A percentile compares a stretch with the other conserved stretches of the same genome.
Evolutionary conservation across 371 early-diverging fungal genomes (phyloP).

Genomic region (Apophysomyces variabilis): DNA sequence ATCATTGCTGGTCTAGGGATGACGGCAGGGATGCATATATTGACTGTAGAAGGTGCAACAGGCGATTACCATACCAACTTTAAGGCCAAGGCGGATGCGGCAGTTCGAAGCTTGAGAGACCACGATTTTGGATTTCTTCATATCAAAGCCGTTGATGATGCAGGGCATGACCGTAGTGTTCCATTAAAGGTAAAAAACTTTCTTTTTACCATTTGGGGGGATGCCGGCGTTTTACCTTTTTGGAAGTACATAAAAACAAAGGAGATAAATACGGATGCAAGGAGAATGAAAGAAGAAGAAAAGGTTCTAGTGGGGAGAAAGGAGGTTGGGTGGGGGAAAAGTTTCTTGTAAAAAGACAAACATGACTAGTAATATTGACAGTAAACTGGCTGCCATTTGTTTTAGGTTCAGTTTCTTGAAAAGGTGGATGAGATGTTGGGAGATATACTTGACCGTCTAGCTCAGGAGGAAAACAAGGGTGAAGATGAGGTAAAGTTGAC

Average conservation of each 20-base stretch:
- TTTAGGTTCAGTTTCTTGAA: constrained; percentile 39
- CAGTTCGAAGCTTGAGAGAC: constrained; percentile 21
- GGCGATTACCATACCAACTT: constrained; percentile 56
- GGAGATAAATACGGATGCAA: not conserved
- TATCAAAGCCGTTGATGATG: constrained; percentile 62
- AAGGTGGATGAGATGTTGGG: constrained; percentile 52
- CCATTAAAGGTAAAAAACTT: constrained; percentile 45
- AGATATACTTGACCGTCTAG: constrained; percentile 27
- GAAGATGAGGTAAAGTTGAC: constrained; percentile 19
- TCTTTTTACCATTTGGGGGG: not conserved
- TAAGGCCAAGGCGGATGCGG: constrained; percentile 46
- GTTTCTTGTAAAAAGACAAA: not conserved
- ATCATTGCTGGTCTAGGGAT: constrained; percentile 60
- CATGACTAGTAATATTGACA: not conserved
- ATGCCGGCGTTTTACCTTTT: not conserved
- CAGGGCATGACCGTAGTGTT: constrained; percentile 51
- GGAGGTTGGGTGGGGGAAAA: too few species aligned
- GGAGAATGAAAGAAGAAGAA: not conserved
- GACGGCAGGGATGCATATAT: constrained; percentile 51
- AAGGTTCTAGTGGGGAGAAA: too few species aligned
- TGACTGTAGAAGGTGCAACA: constrained; percentile 53
- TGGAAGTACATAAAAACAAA: not conserved
- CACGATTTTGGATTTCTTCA: constrained; percentile 60
- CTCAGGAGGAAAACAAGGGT: constrained; percentile 16
- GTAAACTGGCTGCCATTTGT: not conserved